Evolutionary conservation across 805 yeast species (phyloP).

Genomic region (Babjeviella inositovora): DNA sequence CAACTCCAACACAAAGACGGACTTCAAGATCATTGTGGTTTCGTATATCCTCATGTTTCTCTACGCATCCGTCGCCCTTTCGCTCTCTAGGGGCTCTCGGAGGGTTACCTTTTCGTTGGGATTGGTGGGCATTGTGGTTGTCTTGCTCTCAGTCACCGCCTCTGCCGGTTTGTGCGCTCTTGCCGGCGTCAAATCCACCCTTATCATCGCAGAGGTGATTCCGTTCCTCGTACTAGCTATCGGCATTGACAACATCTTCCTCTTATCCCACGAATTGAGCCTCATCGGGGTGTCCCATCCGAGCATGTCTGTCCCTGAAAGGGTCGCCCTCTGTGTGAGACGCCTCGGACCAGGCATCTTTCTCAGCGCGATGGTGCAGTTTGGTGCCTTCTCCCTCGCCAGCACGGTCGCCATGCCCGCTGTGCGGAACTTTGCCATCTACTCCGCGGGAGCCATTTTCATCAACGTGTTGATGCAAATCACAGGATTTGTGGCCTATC

Average conservation of each 20-base stretch:
- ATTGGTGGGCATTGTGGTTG: constrained; percentile 69
- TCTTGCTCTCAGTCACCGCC: constrained; percentile 62
- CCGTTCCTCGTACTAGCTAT: constrained; percentile 87
- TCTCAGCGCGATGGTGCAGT: constrained; percentile 62
- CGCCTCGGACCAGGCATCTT: constrained; percentile 80
- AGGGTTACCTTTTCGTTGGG: constrained; percentile 64
- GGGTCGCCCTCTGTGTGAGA: constrained; percentile 50
- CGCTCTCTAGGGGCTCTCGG: constrained; percentile 3
- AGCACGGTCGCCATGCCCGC: constrained; percentile 89
- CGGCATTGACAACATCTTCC: constrained; percentile 90
- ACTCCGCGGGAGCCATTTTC: constrained; percentile 75
- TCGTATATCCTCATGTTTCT: constrained; percentile 80
- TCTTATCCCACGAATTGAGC: constrained; percentile 68
- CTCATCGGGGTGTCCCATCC: constrained; percentile 29
- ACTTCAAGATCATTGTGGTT: constrained; percentile 46
- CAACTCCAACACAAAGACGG: constrained; percentile 69
- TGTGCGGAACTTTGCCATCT: constrained; percentile 81
- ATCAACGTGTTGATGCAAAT: constrained; percentile 66
- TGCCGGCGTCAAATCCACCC: constrained; percentile 70
- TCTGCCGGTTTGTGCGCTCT: constrained; percentile 72
- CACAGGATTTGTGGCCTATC: constrained; percentile 63
- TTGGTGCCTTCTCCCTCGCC: constrained; percentile 68
- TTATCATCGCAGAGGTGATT: constrained; percentile 91
- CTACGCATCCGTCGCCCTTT: constrained; percentile 63
- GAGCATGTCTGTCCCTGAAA: constrained; percentile 24